Evolutionary conservation across 192 early-diverging fungal genomes (phyloP), one percentile per base, ranked within the genome.

Genomic region (Funneliformis geosporum): DNA sequence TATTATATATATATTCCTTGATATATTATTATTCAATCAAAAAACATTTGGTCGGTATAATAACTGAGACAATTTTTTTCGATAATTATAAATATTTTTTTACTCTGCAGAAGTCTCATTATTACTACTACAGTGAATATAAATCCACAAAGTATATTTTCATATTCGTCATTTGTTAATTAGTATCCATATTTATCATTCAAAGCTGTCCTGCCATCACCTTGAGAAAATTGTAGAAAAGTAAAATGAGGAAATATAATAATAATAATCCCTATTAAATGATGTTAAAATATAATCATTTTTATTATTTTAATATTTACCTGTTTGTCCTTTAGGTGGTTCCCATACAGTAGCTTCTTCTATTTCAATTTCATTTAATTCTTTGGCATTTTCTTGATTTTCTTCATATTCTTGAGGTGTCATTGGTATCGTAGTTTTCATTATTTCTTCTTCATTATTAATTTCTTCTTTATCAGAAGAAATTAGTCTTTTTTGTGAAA

Each of bases 181-280:
- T 38, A 75, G 40, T 75, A 75, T 42, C 73, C 73, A 60, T 44
- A 75, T 33, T 75, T 75, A 21, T 75, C 73, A 75, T 75, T 75
- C 18, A 75, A 61, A 33, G 59, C 23, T 42, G 73, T 75, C 21
- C 59, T 75, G 14, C 73, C 73, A 75, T 75, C 73, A 39, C 73
- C 73, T 75, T 11, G 14, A 50, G 25, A 12, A n/a, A 25, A 68
- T 27, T 64, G 62, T 64, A 64, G 27, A 60, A 60, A 64, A 11
- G 27, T 64, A 14, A 64, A 64, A 7, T 4, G 25, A 27, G 27
- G 25, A 28, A n/a, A n/a, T 5, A 61, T 27, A 5, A 28, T 27
- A 27, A 64, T 33, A 33, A 33, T 33, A 27, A 64, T 28, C 9
- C 11, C 10, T 38, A 66, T 38, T 38, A 70, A 40, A 70, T n/a